Percentiles rank a stretch among this genome's conserved stretches.
Evolutionary conservation across 176 grass and related monocot genomes (phyloP).

Genomic region (Triticum dicoccoides): DNA sequence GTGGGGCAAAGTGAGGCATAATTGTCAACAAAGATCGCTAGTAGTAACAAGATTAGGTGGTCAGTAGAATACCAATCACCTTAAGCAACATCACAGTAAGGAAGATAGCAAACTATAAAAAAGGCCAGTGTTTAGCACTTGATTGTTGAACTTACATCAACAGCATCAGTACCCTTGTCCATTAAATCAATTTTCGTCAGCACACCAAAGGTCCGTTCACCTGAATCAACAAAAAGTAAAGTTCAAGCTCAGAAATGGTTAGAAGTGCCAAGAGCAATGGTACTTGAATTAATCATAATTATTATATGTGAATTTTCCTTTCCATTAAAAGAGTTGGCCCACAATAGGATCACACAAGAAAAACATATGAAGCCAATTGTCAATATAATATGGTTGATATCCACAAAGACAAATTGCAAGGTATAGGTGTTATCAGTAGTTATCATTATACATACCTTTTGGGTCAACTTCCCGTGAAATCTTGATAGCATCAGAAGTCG

Average conservation of each 20-base stretch:
- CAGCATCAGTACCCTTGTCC: conserved; percentile 99
- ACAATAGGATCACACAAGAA: background rate
- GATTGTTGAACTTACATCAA: conserved; percentile 80
- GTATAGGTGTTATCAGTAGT: background rate
- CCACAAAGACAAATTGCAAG: background rate
- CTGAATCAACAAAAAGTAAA: conserved; percentile 45
- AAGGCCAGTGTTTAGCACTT: background rate
- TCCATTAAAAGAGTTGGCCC: background rate
- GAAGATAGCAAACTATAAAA: background rate
- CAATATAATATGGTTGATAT: background rate
- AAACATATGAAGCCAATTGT: background rate
- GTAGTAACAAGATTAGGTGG: background rate
- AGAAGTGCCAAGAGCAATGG: background rate
- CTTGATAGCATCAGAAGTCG: conserved; percentile 99
- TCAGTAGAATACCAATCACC: background rate
- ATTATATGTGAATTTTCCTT: background rate
- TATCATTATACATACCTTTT: conserved; percentile 59
- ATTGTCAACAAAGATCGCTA: background rate
- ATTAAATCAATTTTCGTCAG: conserved; percentile 99
- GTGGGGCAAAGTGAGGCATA: background rate
- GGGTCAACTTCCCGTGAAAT: conserved; percentile 98
- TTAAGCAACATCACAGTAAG: background rate
- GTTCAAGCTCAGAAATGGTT: background rate
- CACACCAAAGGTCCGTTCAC: conserved; percentile 96
- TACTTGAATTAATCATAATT: background rate